phyloP scores from a whole-genome alignment of 2,329 filamentous ascomycete genomes.

The Magnaporthiopsis poae region DNA sequence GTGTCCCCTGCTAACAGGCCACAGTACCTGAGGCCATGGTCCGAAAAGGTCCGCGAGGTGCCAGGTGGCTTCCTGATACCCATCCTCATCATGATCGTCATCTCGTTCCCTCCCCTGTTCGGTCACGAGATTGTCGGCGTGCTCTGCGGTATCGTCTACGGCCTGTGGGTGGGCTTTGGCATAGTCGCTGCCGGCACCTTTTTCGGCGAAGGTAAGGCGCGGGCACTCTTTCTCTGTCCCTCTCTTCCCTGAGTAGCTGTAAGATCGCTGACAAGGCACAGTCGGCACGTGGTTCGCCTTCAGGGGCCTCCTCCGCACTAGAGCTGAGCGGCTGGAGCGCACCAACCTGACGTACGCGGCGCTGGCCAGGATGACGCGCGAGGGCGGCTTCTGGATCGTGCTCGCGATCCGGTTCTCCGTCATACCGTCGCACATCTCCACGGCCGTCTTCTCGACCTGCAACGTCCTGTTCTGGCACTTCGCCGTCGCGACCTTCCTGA shows the following conservation, averaged over 20 bases:
- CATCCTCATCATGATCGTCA: conserved; percentile 27
- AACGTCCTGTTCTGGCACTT: conserved; percentile 32
- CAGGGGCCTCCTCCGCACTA: conserved; percentile 25
- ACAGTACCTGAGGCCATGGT: conserved; percentile 25
- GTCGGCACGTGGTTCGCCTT: conserved; percentile 32
- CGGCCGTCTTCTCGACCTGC: conserved; percentile 33
- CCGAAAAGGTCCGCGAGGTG: conserved; percentile 26
- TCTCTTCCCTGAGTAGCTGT: no score
- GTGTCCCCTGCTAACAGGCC: background rate
- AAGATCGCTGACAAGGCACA: conserved; percentile 3
- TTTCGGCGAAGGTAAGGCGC: conserved; percentile 26
- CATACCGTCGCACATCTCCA: conserved; percentile 31
- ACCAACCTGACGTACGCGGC: conserved; percentile 31
- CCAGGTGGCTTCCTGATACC: conserved; percentile 31
- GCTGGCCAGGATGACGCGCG: conserved; percentile 28
- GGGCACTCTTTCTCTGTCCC: background rate
- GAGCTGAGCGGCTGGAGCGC: conserved; percentile 27
- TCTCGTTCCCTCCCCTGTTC: conserved; percentile 32
- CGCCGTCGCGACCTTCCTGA: conserved; percentile 28
- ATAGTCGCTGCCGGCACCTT: conserved; percentile 32
- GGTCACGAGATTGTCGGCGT: conserved; percentile 32
- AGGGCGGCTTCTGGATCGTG: conserved; percentile 32
- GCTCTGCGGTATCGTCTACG: conserved; percentile 31
- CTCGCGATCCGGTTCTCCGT: conserved; percentile 31
- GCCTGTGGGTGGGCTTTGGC: conserved; percentile 30